phyloP scores from a whole-genome alignment of 1,139 yeast species.

The Debaryomyces nepalensis region DNA sequence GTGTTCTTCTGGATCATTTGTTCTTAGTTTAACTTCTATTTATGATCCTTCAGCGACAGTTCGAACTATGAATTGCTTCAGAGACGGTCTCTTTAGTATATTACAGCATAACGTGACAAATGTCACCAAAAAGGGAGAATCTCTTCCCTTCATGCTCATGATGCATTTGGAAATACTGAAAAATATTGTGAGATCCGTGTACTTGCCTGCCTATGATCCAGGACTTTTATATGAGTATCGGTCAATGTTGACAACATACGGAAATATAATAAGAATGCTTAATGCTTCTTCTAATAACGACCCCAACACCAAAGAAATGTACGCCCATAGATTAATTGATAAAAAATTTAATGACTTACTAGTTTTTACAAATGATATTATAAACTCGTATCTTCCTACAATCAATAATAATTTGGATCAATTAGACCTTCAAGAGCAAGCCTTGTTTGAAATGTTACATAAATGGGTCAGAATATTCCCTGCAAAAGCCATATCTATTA shows the following conservation, averaged over 20 bases:
- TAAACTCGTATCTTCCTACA: constrained; percentile 34
- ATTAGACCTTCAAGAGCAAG: constrained; percentile 38
- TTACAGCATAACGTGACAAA: constrained; percentile 35
- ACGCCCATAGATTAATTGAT: constrained; percentile 21
- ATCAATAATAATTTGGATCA: constrained; percentile 31
- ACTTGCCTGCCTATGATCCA: constrained; percentile 45
- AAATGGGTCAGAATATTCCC: constrained; percentile 48
- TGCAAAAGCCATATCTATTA: constrained; percentile 30
- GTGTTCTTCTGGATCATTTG: constrained; percentile 44
- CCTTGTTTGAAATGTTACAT: constrained; percentile 41
- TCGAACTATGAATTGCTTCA: constrained; percentile 44
- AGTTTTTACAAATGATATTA: constrained; percentile 30
- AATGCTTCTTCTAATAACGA: background rate
- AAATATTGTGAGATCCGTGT: constrained; percentile 41
- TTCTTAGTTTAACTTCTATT: constrained; percentile 47
- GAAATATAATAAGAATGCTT: constrained; percentile 16
- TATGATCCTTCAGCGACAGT: constrained; percentile 52
- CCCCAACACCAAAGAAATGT: constrained; percentile 1
- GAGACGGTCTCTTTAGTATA: constrained; percentile 48
- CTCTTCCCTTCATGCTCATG: constrained; percentile 32
- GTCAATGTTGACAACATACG: constrained; percentile 28
- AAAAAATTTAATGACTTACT: constrained; percentile 31
- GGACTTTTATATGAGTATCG: constrained; percentile 36
- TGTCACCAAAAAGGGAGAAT: constrained; percentile 23
- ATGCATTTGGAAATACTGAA: constrained; percentile 43